Percentiles rank a stretch among this genome's conserved stretches.
Conservation (phyloP, 1,284 basidiomycete species). For the Kalmanozyma brasiliensis region DNA sequence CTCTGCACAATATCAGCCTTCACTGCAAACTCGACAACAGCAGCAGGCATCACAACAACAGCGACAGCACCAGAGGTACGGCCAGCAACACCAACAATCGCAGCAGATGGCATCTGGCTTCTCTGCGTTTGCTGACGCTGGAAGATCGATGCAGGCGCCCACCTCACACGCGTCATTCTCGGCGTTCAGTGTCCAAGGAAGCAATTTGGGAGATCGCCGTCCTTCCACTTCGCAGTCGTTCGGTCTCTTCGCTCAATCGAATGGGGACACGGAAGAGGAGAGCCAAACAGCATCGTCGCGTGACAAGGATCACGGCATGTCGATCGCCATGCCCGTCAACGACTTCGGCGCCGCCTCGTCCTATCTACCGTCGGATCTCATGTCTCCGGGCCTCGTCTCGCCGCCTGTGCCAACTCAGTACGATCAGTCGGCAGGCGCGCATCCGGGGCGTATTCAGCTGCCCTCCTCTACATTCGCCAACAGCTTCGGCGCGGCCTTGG, state of each 20-base stretch:
- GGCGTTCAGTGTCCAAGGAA: conserved; percentile 7
- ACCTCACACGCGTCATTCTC: conserved; percentile 18
- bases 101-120: conserved; percentile 14
- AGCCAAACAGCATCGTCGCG: background rate
- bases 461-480: conserved; percentile 45
- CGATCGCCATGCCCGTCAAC: conserved; percentile 35
- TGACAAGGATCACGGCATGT: conserved; percentile 34
- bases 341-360: conserved; percentile 37
- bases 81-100: conserved; percentile 26
- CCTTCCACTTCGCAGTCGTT: conserved; percentile 10
- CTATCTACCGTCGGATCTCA: conserved; percentile 46
- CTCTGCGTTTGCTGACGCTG: conserved; percentile 20
- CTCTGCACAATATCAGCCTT: conserved; percentile 18
- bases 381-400: conserved; percentile 48
- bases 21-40: conserved; percentile 10
- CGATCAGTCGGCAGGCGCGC: conserved; percentile 8
- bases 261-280: background rate
- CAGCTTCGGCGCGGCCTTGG: conserved; percentile 20
- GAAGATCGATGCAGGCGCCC: conserved; percentile 7
- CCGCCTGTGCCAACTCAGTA: conserved; percentile 19
- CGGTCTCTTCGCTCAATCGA: conserved; percentile 13
- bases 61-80: conserved; percentile 9
- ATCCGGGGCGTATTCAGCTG: conserved; percentile 59
- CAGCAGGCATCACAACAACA: conserved; percentile 14
- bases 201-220: background rate